Evolutionary conservation across 2,329 filamentous ascomycete genomes (phyloP).

Genomic region (Botryotinia convoluta): DNA sequence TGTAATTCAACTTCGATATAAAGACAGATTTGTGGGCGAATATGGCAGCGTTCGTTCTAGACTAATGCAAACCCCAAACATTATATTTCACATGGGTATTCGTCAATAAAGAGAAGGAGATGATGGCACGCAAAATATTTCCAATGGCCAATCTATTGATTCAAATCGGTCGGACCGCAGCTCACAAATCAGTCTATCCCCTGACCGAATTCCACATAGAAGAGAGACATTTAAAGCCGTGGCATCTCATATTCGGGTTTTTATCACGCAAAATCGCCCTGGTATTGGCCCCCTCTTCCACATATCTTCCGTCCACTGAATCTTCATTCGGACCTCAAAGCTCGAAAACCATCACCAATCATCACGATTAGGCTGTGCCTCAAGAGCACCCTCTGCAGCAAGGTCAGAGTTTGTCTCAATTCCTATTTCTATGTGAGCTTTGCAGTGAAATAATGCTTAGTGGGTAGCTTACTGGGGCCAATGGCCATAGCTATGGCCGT

Average conservation of each 20-base stretch:
- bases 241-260: too few species aligned
- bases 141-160: not conserved
- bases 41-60: not conserved
- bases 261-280: not conserved
- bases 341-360: not conserved
- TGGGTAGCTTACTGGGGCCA: not conserved
- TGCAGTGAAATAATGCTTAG: not conserved
- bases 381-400: not conserved
- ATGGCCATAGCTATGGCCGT: not conserved
- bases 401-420: not conserved
- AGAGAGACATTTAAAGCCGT: too few species aligned
- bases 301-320: not conserved
- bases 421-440: not conserved
- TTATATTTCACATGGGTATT: not conserved
- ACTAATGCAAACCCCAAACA: not conserved
- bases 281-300: not conserved
- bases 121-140: not conserved
- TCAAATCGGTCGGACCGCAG: not conserved
- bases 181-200: not conserved
- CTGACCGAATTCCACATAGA: not conserved
- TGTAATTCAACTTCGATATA: not conserved
- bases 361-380: not conserved
- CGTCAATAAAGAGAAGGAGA: not conserved
- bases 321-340: not conserved
- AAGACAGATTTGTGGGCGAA: not conserved